Conservation (phyloP, 2,329 filamentous ascomycete genomes). For the Phaeosphaeriaceae sp. region DNA sequence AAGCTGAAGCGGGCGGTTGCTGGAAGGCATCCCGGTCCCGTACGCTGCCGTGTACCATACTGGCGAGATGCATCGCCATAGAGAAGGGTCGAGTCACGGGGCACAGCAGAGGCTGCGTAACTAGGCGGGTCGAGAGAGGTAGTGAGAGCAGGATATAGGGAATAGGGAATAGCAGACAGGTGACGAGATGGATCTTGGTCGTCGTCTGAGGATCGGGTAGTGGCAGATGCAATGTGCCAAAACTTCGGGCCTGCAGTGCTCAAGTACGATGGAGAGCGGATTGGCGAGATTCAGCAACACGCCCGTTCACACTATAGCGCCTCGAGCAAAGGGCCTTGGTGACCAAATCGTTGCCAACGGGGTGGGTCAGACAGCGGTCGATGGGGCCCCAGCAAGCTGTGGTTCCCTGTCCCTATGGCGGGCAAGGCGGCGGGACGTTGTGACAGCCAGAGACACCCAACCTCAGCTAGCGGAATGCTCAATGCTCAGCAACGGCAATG, state of each 20-base stretch:
- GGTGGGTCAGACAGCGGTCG: constrained; percentile 48
- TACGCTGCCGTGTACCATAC: constrained; percentile 53
- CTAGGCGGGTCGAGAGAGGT: constrained; percentile 11
- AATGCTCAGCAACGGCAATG: constrained; percentile 50
- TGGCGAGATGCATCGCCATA: constrained; percentile 53
- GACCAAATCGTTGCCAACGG: constrained; percentile 47
- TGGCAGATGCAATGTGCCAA: constrained; percentile 42
- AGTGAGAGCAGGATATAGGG: neutral
- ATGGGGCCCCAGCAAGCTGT: constrained; percentile 29
- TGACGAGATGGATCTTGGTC: constrained; percentile 26
- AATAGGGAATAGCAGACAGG: constrained; percentile 6
- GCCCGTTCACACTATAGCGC: constrained; percentile 42
- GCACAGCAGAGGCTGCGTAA: constrained; percentile 46
- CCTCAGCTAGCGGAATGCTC: constrained; percentile 37
- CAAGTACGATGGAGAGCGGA: constrained; percentile 43
- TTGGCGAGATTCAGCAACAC: constrained; percentile 47
- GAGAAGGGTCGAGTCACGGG: constrained; percentile 33
- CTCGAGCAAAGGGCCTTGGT: constrained; percentile 35
- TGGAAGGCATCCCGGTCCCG: constrained; percentile 49
- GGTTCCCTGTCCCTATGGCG: constrained; percentile 45
- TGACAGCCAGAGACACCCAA: constrained; percentile 37
- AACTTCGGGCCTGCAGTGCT: constrained; percentile 47
- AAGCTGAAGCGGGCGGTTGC: constrained; percentile 36
- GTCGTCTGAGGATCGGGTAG: constrained; percentile 28
- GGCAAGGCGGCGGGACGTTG: constrained; percentile 48